These are phyloP conservation scores for Saprolegnia diclina DNA, from an alignment of 352 stramenopile genomes.

Conservation along the genomic window DNA sequence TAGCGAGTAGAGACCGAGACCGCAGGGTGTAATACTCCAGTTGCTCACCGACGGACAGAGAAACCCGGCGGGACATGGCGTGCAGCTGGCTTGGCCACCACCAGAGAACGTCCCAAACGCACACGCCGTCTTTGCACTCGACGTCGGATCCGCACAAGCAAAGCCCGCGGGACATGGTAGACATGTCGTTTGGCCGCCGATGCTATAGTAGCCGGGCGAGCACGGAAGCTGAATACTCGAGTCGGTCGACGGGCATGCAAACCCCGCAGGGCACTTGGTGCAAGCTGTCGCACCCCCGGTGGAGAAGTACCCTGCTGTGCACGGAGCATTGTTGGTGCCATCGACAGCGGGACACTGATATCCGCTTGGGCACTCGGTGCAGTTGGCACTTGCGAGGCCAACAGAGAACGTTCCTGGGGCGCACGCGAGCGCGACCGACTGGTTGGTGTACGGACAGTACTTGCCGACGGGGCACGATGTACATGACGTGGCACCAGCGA, in stretches of 20 bases:
- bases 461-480: constrained; percentile 47
- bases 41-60: constrained; percentile 61
- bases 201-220: constrained; percentile 50
- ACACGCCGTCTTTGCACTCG: constrained; percentile 26
- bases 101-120: constrained; percentile 28
- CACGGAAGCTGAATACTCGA: constrained; percentile 45
- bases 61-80: constrained; percentile 61
- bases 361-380: constrained; percentile 57
- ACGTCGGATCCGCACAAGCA: constrained; percentile 14
- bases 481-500: constrained; percentile 42
- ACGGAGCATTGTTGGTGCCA: constrained; percentile 35
- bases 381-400: constrained; percentile 41
- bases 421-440: constrained; percentile 43
- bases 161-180: constrained; percentile 37
- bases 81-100: constrained; percentile 27
- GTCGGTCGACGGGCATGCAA: constrained; percentile 60
- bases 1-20: constrained; percentile 54
- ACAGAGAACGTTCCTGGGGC: constrained; percentile 54
- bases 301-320: constrained; percentile 56
- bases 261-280: constrained; percentile 57
- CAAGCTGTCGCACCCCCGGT: constrained; percentile 45
- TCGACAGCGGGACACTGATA: constrained; percentile 45
- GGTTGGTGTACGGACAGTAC: constrained; percentile 45
- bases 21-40: constrained; percentile 49
- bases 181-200: constrained; percentile 43